phyloP scores from a whole-genome alignment of 176 grass and related monocot species.

The Triticum aestivum region DNA sequence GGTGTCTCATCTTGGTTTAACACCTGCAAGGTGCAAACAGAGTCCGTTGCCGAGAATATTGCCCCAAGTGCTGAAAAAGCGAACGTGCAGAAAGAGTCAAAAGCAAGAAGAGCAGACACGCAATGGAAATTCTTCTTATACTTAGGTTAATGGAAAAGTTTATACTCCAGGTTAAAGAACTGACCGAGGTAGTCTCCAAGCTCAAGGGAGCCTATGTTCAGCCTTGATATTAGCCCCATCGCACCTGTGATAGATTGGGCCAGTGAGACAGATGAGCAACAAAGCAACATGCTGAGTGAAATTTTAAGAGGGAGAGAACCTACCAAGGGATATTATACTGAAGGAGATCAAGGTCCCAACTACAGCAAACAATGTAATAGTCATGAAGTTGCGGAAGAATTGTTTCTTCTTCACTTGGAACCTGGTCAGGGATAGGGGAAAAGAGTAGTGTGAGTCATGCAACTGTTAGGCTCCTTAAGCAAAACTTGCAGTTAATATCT shows the following conservation, averaged over 20 bases:
- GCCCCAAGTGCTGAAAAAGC: constrained; percentile 80
- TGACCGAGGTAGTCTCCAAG: constrained; percentile 88
- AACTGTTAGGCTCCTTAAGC: neutral
- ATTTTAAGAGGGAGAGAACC: constrained; percentile 14
- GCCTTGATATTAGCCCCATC: constrained; percentile 56
- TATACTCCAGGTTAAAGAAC: neutral
- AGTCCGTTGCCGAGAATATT: constrained; percentile 95
- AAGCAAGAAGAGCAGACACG: neutral
- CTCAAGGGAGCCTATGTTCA: constrained; percentile 74
- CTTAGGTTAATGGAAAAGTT: neutral
- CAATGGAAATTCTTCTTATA: neutral
- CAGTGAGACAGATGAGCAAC: neutral
- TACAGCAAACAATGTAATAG: constrained; percentile 72
- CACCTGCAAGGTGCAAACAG: constrained; percentile 97
- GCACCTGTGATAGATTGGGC: constrained; percentile 49
- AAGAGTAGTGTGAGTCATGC: neutral
- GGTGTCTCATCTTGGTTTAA: constrained; percentile 93
- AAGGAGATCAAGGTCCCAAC: constrained; percentile 85
- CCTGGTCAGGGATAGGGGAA: constrained; percentile 9
- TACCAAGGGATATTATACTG: constrained; percentile 72
- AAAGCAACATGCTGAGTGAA: constrained; percentile 4
- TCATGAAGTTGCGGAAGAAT: constrained; percentile 86
- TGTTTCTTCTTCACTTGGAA: constrained; percentile 96
- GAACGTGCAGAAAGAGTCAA: constrained; percentile 1
- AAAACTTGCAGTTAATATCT: neutral